Conservation (phyloP, 805 yeast genomes). For the Nakazawaea wyomingensis region DNA sequence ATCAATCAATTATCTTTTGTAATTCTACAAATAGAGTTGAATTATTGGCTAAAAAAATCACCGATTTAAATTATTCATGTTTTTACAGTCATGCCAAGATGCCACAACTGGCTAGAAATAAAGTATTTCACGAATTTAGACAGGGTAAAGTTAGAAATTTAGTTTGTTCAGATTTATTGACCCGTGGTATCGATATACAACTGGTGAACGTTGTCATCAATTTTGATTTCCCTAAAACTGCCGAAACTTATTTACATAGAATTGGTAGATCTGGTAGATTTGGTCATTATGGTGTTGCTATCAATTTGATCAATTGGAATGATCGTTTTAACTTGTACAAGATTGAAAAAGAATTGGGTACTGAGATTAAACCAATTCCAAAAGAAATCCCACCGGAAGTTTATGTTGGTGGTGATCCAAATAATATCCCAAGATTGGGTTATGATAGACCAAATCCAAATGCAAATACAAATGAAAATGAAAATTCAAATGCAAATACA, state of each 20-base stretch:
- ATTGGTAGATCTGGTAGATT: constrained; percentile 99
- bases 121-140: constrained; percentile 97
- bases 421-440: constrained; percentile 82
- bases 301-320: constrained; percentile 93
- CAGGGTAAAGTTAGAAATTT: constrained; percentile 96
- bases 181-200: constrained; percentile 98
- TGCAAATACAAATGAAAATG: neutral
- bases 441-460: constrained; percentile 56
- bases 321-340: constrained; percentile 91
- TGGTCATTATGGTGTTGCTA: constrained; percentile 97
- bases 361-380: constrained; percentile 96
- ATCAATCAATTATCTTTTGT: constrained; percentile 95
- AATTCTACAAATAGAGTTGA: constrained; percentile 96
- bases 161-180: constrained; percentile 92
- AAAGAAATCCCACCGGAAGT: constrained; percentile 83
- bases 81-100: constrained; percentile 95
- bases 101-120: constrained; percentile 96
- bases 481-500: too few species aligned
- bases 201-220: constrained; percentile 97
- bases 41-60: constrained; percentile 89
- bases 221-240: constrained; percentile 97
- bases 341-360: constrained; percentile 95
- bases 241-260: constrained; percentile 96
- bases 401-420: constrained; percentile 79
- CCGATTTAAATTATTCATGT: constrained; percentile 95